Conservation (phyloP, 1,284 basidiomycete genomes). For the Fomitiporia mediterranea region DNA sequence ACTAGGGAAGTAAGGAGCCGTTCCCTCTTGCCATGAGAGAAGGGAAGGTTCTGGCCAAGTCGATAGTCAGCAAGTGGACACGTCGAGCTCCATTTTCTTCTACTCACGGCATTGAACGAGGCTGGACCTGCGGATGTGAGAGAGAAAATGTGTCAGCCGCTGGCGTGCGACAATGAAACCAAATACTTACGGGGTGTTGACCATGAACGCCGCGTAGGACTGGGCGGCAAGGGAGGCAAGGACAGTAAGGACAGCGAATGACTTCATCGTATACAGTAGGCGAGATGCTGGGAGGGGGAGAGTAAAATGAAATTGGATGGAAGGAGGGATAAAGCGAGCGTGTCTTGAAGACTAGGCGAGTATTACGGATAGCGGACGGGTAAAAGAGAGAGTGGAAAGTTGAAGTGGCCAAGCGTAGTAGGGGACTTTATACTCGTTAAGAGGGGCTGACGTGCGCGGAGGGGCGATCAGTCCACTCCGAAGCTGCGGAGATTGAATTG, state of each 20-base stretch:
- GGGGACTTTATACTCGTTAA: too few species aligned
- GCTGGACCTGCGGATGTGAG: constrained; percentile 29
- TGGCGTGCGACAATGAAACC: neutral
- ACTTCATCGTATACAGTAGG: constrained; percentile 42
- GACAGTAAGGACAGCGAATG: constrained; percentile 39
- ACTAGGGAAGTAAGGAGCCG: constrained; percentile 59
- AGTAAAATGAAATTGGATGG: neutral
- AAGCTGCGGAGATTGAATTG: too few species aligned
- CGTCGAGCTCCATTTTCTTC: neutral
- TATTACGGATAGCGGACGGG: too few species aligned
- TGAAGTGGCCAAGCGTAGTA: too few species aligned
- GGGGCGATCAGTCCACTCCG: too few species aligned
- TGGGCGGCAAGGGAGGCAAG: constrained; percentile 41
- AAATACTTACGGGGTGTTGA: constrained; percentile 65
- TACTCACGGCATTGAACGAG: constrained; percentile 53
- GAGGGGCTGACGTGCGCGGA: too few species aligned
- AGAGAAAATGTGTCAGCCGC: neutral
- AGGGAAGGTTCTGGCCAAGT: constrained; percentile 54
- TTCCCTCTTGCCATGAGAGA: constrained; percentile 50
- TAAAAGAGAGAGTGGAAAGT: too few species aligned
- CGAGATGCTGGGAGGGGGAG: neutral
- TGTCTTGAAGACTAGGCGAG: too few species aligned
- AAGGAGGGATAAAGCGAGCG: neutral
- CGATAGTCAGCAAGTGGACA: neutral
- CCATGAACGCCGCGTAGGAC: constrained; percentile 44